Evolutionary conservation across 441 rosid genomes (phyloP).

Genomic region (Erodium trifolium): DNA sequence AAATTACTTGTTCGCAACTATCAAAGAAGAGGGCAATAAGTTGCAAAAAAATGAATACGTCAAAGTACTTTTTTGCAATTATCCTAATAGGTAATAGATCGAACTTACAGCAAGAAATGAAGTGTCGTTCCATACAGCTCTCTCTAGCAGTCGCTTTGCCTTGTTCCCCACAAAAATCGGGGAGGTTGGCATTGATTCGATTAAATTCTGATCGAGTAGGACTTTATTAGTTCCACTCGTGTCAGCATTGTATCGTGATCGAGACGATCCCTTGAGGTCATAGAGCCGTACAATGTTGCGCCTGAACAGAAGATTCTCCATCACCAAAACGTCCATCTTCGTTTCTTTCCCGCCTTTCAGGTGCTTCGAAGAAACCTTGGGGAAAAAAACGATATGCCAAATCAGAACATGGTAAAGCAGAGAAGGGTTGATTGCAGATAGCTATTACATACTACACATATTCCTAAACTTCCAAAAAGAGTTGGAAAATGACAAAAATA

Average conservation of each 20-base stretch:
- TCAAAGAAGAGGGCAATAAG: too few relatives aligned
- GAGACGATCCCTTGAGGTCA: constrained; percentile 91
- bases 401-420: not conserved
- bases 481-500: too few relatives aligned
- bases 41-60: too few relatives aligned
- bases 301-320: constrained; percentile 87
- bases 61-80: too few relatives aligned
- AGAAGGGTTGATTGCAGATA: not conserved
- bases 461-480: too few relatives aligned
- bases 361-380: constrained; percentile 59
- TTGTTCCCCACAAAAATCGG: constrained; percentile 92
- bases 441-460: too few relatives aligned
- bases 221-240: constrained; percentile 86
- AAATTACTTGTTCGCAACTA: too few relatives aligned
- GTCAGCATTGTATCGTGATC: constrained; percentile 86
- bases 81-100: not conserved
- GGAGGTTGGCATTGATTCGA: constrained; percentile 93
- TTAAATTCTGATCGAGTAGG: constrained; percentile 87
- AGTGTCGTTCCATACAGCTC: constrained; percentile 98
- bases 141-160: constrained; percentile 81
- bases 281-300: constrained; percentile 67
- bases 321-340: constrained; percentile 82
- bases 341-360: constrained; percentile 74
- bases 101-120: constrained; percentile 81
- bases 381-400: constrained; percentile 13